These are phyloP conservation scores for Paramecium biaurelia DNA, from an alignment of 73 alveolate species.

Conservation along the genomic window DNA sequence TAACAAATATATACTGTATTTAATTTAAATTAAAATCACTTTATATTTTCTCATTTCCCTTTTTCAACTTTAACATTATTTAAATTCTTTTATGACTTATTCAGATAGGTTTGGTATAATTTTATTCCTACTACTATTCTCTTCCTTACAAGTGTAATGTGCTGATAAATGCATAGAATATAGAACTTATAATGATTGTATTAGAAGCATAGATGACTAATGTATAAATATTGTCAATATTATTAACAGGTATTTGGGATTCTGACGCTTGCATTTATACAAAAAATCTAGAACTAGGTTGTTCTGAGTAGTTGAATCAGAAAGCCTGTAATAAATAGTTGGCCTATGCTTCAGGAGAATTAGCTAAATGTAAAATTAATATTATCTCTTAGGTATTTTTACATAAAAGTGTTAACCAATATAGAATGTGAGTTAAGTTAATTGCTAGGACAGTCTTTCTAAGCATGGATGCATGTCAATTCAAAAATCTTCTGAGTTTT, in stretches of 20 bases:
- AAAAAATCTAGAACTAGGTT: background rate
- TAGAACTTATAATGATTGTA: background rate
- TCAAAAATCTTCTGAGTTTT: background rate
- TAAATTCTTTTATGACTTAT: background rate
- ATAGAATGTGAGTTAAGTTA: background rate
- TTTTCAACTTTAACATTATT: background rate
- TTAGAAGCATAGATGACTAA: background rate
- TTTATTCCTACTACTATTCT: background rate
- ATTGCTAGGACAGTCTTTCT: background rate
- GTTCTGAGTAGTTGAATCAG: background rate
- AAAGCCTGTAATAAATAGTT: background rate
- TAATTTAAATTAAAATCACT: background rate
- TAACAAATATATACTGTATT: too few relatives aligned
- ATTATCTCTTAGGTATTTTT: background rate
- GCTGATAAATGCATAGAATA: background rate
- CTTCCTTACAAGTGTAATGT: background rate
- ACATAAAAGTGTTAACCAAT: background rate
- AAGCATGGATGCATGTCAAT: constrained; percentile 13
- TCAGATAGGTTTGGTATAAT: background rate
- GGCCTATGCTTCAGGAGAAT: background rate
- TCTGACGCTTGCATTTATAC: background rate
- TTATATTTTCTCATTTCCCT: background rate
- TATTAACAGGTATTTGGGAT: background rate
- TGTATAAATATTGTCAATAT: background rate
- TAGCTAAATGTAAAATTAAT: background rate